Evolutionary conservation across 192 early-diverging fungal genomes (phyloP).

Genomic region (Coemansia sp.): DNA sequence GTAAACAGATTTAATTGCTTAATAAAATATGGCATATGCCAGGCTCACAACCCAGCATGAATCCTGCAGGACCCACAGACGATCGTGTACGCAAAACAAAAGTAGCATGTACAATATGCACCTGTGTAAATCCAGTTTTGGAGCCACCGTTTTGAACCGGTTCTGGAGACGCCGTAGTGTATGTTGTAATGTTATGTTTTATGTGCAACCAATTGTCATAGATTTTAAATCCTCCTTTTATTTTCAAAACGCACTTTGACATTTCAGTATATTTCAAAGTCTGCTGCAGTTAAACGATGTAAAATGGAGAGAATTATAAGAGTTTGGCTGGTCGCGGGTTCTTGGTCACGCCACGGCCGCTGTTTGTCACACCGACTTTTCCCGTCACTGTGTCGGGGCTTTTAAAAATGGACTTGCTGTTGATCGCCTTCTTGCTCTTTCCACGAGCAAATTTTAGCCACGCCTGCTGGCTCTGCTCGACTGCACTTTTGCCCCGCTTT

Average conservation of each 20-base stretch:
- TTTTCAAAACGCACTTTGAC: too few species aligned
- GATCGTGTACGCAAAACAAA: too few species aligned
- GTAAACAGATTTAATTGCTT: too few species aligned
- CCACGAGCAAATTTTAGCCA: constrained; percentile 52
- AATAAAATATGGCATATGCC: too few species aligned
- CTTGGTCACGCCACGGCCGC: constrained; percentile 48
- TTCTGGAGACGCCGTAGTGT: too few species aligned
- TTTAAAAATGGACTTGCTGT: constrained; percentile 50
- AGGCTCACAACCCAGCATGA: too few species aligned
- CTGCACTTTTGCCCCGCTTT: constrained; percentile 12
- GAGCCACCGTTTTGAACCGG: too few species aligned
- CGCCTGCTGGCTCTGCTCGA: constrained; percentile 33
- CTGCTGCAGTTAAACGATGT: too few species aligned
- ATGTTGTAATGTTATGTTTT: not conserved
- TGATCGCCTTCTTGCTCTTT: constrained; percentile 54
- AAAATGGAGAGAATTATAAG: not conserved
- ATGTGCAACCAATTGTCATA: not conserved
- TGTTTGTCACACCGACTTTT: constrained; percentile 48
- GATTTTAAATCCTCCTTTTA: not conserved
- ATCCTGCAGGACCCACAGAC: too few species aligned
- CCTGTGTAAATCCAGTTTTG: too few species aligned
- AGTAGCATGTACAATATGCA: too few species aligned
- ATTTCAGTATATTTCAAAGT: too few species aligned
- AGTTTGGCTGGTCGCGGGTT: constrained; percentile 9
- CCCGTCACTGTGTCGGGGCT: constrained; percentile 45